Conservation (phyloP, 305 asterid species). For the Lippia alba region DNA sequence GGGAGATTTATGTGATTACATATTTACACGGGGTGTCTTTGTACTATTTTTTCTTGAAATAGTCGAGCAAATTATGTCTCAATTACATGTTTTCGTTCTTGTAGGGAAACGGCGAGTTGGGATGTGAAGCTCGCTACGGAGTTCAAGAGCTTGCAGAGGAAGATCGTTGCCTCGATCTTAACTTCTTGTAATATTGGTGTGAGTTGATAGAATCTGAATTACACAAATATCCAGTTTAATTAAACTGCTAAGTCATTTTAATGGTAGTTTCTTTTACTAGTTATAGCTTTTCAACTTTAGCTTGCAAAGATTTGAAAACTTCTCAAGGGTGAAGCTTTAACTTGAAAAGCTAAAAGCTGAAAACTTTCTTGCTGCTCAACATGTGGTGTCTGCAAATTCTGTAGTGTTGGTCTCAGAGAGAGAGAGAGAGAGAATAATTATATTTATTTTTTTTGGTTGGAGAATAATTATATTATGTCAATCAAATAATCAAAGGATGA, state of each 20-base stretch:
- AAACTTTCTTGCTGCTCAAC: not conserved
- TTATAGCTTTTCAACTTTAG: not conserved
- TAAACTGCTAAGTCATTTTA: not conserved
- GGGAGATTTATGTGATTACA: not conserved
- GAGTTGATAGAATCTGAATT: conserved; percentile 61
- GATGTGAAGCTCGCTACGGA: conserved; percentile 80
- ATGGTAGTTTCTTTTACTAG: conserved; percentile 1
- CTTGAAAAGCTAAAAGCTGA: too few species aligned
- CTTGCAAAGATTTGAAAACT: not conserved
- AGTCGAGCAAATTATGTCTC: conserved; percentile 20
- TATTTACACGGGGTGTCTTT: not conserved
- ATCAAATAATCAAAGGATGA: not conserved
- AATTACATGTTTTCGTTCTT: conserved; percentile 19
- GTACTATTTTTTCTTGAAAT: not conserved
- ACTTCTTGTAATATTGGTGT: conserved; percentile 67
- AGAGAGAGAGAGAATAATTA: too few species aligned
- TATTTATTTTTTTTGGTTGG: too few species aligned
- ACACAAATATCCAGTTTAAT: conserved; percentile 32
- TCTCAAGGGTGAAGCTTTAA: not conserved
- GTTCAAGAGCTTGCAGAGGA: conserved; percentile 65
- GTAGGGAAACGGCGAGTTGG: conserved; percentile 66
- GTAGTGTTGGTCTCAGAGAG: not conserved
- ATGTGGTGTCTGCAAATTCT: not conserved
- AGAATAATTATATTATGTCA: too few species aligned
- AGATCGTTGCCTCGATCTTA: conserved; percentile 67